Conservation (phyloP, 805 yeast species). For the Kazachstania taianensis region DNA sequence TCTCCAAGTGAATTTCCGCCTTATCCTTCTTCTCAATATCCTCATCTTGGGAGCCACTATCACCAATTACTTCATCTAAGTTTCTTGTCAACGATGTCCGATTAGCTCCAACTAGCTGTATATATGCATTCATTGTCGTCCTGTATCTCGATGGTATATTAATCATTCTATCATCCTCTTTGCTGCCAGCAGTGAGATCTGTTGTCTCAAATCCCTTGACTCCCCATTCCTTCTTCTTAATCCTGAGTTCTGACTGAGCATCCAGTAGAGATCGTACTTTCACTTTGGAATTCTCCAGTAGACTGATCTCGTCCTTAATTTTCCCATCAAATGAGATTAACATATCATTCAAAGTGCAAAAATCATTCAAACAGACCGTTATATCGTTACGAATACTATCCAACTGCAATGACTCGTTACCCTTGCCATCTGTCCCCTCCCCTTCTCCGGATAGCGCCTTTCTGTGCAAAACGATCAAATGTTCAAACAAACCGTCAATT, state of each 20-base stretch:
- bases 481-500: constrained; percentile 14
- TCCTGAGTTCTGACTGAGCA: constrained; percentile 9
- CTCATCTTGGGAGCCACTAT: neutral
- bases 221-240: constrained; percentile 7
- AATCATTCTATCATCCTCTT: constrained; percentile 1
- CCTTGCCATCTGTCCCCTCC: neutral
- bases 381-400: constrained; percentile 21
- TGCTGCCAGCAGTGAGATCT: neutral
- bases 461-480: constrained; percentile 15
- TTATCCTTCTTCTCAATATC: neutral
- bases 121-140: constrained; percentile 14
- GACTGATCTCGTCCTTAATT: constrained; percentile 14
- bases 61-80: neutral
- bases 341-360: constrained; percentile 18
- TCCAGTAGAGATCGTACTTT: constrained; percentile 9
- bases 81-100: constrained; percentile 14
- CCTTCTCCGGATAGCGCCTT: constrained; percentile 10
- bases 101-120: constrained; percentile 18
- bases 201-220: no score
- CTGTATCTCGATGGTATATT: constrained; percentile 14
- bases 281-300: constrained; percentile 7
- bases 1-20: neutral
- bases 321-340: constrained; percentile 20
- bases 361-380: constrained; percentile 21
- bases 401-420: constrained; percentile 12